These are phyloP conservation scores for Rhododendron simsii DNA, from an alignment of 148 eudicot genomes.

Conservation along the genomic window DNA sequence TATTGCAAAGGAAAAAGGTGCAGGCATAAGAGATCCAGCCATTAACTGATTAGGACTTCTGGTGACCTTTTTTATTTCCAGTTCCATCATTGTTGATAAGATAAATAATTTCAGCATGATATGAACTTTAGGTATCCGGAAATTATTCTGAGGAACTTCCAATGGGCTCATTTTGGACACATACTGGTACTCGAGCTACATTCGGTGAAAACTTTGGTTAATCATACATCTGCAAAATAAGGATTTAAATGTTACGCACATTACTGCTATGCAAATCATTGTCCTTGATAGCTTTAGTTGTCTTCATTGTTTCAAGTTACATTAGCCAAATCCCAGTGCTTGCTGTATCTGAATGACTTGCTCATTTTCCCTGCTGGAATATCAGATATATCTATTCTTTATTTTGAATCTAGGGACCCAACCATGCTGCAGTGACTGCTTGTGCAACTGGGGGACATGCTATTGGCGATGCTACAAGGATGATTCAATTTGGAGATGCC, in stretches of 20 bases:
- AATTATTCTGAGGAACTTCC: not conserved
- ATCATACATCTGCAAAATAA: not conserved
- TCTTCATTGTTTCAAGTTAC: not conserved
- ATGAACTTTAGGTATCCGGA: not conserved
- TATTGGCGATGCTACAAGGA: slow-evolving; percentile 95
- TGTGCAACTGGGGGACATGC: slow-evolving; percentile 99
- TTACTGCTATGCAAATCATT: not conserved
- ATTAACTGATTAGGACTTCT: not conserved
- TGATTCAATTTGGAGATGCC: slow-evolving; percentile 95
- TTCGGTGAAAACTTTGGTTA: not conserved
- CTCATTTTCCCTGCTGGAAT: not conserved
- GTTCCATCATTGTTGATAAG: not conserved
- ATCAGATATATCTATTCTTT: slow-evolving; percentile 26
- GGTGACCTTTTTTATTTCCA: not conserved
- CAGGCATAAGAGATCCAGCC: not conserved
- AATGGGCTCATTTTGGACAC: not conserved
- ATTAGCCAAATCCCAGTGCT: not conserved
- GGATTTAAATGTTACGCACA: not conserved
- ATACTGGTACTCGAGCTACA: not conserved
- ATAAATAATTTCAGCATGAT: not conserved
- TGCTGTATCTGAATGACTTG: not conserved
- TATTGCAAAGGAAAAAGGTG: not conserved
- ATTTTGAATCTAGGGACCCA: slow-evolving; percentile 92
- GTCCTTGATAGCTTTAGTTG: not conserved
- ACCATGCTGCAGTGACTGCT: slow-evolving; percentile 99